Base-by-base conservation (phyloP, 129 eudicot species). In the Glebionis coronaria region DNA sequence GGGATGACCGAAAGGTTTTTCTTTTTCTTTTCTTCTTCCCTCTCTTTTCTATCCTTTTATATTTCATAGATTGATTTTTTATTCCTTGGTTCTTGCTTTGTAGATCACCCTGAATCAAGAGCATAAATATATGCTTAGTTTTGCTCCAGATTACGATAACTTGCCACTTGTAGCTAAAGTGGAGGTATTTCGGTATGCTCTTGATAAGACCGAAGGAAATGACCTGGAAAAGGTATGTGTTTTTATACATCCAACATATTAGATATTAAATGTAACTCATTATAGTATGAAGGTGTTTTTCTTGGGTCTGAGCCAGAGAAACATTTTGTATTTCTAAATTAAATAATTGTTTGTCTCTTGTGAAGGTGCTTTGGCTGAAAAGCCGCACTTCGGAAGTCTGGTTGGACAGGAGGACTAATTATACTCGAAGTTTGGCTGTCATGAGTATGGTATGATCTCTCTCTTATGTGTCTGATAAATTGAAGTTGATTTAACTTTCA, bases 341-440 rank as follows among this genome's bases (percentile, higher is more conserved):
- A 27, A 27, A 21, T 49, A 71, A 23, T 20, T 12, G 42, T 35
- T 35, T 35, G 42, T 45, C 14, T 71, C n/a, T 78, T 69, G 38
- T 67, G 25, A 65, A 94, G 99, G 97, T 94, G 25, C 93, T 94
- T 38, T 94, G 99, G 99, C 79, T 90, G 68, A 94, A 94, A 77
- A 89, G 99, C 61, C 99, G 97, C 66, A 89, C 99, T 64, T 94
- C 99, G 40, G 99, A 94, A 82, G 88, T 94, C 50, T 94, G 99
- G 99, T 76, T 94, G 38, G 95, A 87, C 67, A 81, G 99, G 67
- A 83, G 99, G 84, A 94, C 99, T 40, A 90, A 89, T 76, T 94
- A 90, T 70, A 87, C 99, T n/a, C 85, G 99, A 83, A 94, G 99
- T 79, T 87, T 94, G 82, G 99, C 99, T 53, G 99, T 94, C 63